Percentiles rank a stretch among this genome's conserved stretches.
Conservation (phyloP, 306 rosid genomes). For the Casuarina glauca region DNA sequence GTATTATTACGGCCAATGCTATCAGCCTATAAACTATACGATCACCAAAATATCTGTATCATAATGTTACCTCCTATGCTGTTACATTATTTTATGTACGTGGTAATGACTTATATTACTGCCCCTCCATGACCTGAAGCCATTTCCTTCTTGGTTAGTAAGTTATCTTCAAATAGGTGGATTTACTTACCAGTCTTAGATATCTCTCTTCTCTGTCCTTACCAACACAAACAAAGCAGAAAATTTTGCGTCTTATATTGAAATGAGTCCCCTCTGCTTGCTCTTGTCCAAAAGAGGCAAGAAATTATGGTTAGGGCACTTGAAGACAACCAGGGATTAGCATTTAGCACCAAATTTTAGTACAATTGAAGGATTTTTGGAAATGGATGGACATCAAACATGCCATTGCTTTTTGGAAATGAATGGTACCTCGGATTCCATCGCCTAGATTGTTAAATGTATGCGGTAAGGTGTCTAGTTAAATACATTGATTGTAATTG, state of each 20-base stretch:
- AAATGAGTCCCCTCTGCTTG: not conserved
- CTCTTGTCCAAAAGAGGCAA: not conserved
- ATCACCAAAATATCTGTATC: not conserved
- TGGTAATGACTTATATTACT: not conserved
- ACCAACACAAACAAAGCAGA: not conserved
- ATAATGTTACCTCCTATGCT: not conserved
- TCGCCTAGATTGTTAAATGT: not conserved
- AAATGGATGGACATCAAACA: not conserved
- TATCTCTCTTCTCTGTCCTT: not conserved
- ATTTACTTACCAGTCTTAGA: not conserved
- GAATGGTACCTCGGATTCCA: not conserved
- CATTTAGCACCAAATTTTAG: not conserved
- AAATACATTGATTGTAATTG: not conserved
- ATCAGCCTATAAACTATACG: not conserved
- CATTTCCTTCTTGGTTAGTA: not conserved
- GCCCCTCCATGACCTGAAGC: not conserved
- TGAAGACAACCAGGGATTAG: not conserved
- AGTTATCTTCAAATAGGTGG: not conserved
- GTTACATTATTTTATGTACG: not conserved
- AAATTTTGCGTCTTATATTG: not conserved
- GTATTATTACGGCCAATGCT: not conserved
- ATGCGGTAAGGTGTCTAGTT: not conserved
- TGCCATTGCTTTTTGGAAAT: not conserved
- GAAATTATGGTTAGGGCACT: not conserved
- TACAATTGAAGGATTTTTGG: not conserved